A percentile compares a stretch with the other conserved stretches of the same genome.
Conservation (phyloP, 495 filamentous ascomycete genomes). For the Chaetomidium leptoderma region DNA sequence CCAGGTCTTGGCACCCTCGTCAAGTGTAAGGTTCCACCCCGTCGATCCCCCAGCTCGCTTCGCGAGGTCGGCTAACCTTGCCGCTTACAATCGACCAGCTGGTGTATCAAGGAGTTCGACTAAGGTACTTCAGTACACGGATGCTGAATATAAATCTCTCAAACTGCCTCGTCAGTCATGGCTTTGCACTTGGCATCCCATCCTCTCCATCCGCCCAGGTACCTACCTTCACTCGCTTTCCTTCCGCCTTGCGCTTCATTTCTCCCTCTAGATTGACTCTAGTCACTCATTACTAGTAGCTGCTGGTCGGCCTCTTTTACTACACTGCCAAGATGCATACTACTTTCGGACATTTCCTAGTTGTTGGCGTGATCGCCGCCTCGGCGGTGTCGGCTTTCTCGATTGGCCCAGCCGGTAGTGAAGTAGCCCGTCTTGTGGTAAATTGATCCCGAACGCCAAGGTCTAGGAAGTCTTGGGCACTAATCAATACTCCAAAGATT, state of each 20-base stretch:
- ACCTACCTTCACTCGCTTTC: background rate
- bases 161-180: background rate
- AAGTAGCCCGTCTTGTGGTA: conserved; percentile 1
- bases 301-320: conserved; percentile 1
- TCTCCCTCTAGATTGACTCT: background rate
- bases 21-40: background rate
- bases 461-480: background rate
- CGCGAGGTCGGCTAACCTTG: no score
- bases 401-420: background rate
- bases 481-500: background rate
- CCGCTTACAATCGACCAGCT: no score
- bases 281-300: conserved; percentile 1
- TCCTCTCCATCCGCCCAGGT: no score
- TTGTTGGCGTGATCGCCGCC: conserved; percentile 4
- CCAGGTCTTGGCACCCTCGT: background rate
- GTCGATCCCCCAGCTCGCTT: no score
- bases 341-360: conserved; percentile 5
- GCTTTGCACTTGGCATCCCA: no score
- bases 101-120: no score
- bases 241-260: background rate
- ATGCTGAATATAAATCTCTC: no score
- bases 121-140: no score
- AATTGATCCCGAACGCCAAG: background rate
- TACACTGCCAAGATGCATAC: conserved; percentile 1
- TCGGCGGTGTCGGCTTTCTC: conserved; percentile 3